Percentiles rank a stretch among this genome's conserved stretches.
Conservation (phyloP, 148 eudicot genomes). For the Chenopodium album region DNA sequence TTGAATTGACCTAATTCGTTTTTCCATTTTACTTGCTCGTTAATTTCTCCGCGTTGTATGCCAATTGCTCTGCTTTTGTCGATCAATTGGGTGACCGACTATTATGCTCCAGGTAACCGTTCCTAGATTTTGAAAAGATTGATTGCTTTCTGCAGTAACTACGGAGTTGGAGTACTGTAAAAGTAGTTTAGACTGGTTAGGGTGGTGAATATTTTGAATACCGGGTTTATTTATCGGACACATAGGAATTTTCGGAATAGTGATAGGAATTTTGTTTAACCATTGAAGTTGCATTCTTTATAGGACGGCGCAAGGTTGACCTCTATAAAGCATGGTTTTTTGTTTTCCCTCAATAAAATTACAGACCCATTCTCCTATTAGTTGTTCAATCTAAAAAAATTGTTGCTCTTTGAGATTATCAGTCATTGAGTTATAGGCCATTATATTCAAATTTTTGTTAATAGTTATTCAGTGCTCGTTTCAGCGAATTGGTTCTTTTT, state of each 20-base stretch:
- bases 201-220: background rate
- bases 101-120: background rate
- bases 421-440: background rate
- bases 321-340: background rate
- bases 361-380: background rate
- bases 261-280: no score
- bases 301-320: background rate
- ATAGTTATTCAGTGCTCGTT: background rate
- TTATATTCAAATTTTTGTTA: background rate
- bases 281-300: background rate
- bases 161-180: no score
- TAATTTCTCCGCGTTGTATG: conserved; percentile 5
- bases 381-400: background rate
- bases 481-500: background rate
- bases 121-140: background rate
- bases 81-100: background rate
- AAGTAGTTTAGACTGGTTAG: background rate
- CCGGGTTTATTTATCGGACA: background rate
- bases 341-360: background rate
- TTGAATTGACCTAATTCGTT: background rate
- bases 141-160: background rate
- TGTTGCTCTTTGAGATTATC: background rate
- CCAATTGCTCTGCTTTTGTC: background rate
- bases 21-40: background rate
- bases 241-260: background rate